phyloP scores from a whole-genome alignment of 805 yeast species.

The Yueomyces sp. region DNA sequence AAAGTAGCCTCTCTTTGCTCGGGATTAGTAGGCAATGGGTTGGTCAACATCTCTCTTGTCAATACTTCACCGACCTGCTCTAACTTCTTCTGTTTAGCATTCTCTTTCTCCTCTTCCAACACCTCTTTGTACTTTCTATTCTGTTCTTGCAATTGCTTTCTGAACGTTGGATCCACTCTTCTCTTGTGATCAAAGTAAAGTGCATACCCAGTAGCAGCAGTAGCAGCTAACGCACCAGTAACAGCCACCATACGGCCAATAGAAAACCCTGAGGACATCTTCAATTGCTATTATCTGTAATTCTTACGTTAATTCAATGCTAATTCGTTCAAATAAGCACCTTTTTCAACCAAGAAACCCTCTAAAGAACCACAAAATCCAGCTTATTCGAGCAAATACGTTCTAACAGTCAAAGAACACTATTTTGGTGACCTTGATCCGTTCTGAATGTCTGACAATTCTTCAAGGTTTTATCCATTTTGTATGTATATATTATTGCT shows the following conservation, averaged over 20 bases:
- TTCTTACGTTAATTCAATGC: too few species aligned
- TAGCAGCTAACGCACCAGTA: constrained; percentile 33
- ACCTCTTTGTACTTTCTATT: constrained; percentile 41
- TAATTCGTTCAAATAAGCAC: too few species aligned
- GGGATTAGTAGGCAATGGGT: constrained; percentile 65
- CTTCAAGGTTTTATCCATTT: too few species aligned
- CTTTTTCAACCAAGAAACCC: too few species aligned
- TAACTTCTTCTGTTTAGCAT: constrained; percentile 43
- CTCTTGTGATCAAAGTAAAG: constrained; percentile 86
- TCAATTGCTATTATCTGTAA: too few species aligned
- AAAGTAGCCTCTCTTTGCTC: constrained; percentile 64
- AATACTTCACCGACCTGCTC: constrained; percentile 49
- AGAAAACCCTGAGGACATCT: background rate
- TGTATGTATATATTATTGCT: too few species aligned
- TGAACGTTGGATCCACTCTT: constrained; percentile 69
- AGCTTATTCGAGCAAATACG: too few species aligned
- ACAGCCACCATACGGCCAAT: constrained; percentile 16
- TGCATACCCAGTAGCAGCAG: constrained; percentile 60
- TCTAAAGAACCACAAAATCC: too few species aligned
- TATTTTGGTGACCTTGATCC: too few species aligned
- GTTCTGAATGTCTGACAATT: too few species aligned
- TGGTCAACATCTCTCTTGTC: constrained; percentile 45
- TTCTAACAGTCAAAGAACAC: too few species aligned
- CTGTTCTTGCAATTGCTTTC: constrained; percentile 49
- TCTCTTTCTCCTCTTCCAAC: constrained; percentile 27